Base-by-base conservation (phyloP, 495 filamentous ascomycete genomes). In the Collariella sp. region DNA sequence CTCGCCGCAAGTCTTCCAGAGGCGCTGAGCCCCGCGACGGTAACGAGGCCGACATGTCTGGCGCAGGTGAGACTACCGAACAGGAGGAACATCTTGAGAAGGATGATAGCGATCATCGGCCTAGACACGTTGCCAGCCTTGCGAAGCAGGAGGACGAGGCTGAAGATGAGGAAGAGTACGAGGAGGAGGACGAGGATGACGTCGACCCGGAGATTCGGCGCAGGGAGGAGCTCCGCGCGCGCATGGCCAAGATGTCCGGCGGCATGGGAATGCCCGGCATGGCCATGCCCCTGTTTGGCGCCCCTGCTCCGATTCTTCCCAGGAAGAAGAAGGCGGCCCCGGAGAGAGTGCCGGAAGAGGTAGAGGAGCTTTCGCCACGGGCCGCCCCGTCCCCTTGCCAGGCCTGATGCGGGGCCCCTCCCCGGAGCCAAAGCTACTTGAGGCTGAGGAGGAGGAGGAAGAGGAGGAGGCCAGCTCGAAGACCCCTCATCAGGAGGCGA, bases 181-280 rank as follows among this genome's bases (percentile, higher is more conserved):
- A 85, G 18, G 85, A 85, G n/a, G 87, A 86, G 26, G 85, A 89
- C 40, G 88, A 93, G 47, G 88, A 93, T 40, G 91, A 96, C n/a
- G 72, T 94, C 43, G 93, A 98, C 55, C 89, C 89, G 0, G 93
- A 98, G 66, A 74, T 89, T 34, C 85, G 81, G 54, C 85, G 91
- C 55, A 85, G 85, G 67, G 83, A 95, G 72, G 93, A 95, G 61
- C 74, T 98, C 49, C 83, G 94, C 39, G 89, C 90, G 47, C 82
- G 93, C 56, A 97, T 98, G 88, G 91, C 91, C 22, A 96, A 94
- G 70, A 94, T 98, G 87, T 93, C 89, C 58, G 93, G 94, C 55
- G 93, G 93, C 15, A 96, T 96, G 89, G 90, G 91, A 15, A 91
- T 96, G 85, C 83, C 88, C 67, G 90, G 91, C 43, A 91, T 96